These are phyloP conservation scores for Pharnaceum exiguum DNA, from an alignment of 148 eudicot genomes.

Conservation along the genomic window DNA sequence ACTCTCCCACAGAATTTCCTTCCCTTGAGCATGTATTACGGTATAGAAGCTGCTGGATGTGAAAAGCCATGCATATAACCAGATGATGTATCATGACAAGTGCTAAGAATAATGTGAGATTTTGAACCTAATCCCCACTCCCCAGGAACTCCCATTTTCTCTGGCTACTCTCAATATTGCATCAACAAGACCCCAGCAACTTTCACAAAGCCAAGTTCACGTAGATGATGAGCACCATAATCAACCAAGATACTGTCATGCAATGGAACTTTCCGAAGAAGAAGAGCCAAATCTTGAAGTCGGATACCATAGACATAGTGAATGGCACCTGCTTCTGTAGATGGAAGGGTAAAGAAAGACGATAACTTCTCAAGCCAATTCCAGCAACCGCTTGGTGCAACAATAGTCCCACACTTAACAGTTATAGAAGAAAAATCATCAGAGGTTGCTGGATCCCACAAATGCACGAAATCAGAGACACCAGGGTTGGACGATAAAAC, in stretches of 20 bases:
- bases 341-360: conserved; percentile 57
- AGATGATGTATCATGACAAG: conserved; percentile 84
- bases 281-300: conserved; percentile 73
- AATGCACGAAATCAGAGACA: conserved; percentile 63
- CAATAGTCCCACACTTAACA: conserved; percentile 67
- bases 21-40: conserved; percentile 63
- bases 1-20: conserved; percentile 21
- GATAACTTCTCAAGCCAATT: conserved; percentile 76
- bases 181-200: conserved; percentile 62
- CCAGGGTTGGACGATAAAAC: conserved; percentile 57
- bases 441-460: conserved; percentile 56
- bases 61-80: conserved; percentile 69
- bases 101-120: conserved; percentile 52
- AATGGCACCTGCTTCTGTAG: conserved; percentile 45
- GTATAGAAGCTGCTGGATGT: conserved; percentile 86
- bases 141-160: conserved; percentile 62
- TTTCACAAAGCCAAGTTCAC: conserved; percentile 65
- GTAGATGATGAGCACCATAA: conserved; percentile 50
- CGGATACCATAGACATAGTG: conserved; percentile 48
- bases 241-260: conserved; percentile 25
- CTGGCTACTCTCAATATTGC: conserved; percentile 47
- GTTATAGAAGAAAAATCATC: conserved; percentile 45
- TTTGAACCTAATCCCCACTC: conserved; percentile 63
- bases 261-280: conserved; percentile 42
- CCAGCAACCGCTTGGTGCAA: conserved; percentile 84